A percentile compares a stretch with the other conserved stretches of the same genome.
These are phyloP conservation scores for Dryas octopetala DNA, from an alignment of 306 rosid genomes.

Conservation along the genomic window DNA sequence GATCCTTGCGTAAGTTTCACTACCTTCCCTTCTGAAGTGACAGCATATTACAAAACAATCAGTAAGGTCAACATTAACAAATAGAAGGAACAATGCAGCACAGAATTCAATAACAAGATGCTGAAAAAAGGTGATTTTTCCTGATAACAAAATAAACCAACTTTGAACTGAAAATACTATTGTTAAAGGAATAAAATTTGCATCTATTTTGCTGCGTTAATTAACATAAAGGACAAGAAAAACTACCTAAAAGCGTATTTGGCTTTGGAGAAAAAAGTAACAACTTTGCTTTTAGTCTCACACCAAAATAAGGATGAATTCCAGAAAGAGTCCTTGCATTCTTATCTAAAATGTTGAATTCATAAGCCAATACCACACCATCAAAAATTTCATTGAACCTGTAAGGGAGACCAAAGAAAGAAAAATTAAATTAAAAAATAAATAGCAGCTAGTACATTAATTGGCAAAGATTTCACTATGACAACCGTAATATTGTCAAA, in stretches of 20 bases:
- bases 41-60: constrained; percentile 19
- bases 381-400: constrained; percentile 64
- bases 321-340: constrained; percentile 33
- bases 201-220: neutral
- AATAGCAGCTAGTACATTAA: neutral
- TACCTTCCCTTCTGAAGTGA: constrained; percentile 75
- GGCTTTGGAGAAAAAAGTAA: constrained; percentile 85
- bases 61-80: constrained; percentile 11
- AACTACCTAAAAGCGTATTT: constrained; percentile 77
- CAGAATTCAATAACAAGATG: neutral
- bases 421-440: neutral
- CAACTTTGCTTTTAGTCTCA: constrained; percentile 50
- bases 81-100: no score
- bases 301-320: constrained; percentile 57
- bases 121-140: constrained; percentile 23
- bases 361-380: constrained; percentile 46
- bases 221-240: constrained; percentile 3
- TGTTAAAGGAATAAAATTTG: neutral
- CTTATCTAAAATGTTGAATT: constrained; percentile 28
- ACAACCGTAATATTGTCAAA: no score
- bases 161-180: neutral
- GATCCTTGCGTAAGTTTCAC: constrained; percentile 66
- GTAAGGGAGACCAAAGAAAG: constrained; percentile 16
- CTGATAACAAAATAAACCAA: neutral
- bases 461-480: no score